phyloP scores from a whole-genome alignment of 805 yeast genomes.

The Candida sphagnicola region DNA sequence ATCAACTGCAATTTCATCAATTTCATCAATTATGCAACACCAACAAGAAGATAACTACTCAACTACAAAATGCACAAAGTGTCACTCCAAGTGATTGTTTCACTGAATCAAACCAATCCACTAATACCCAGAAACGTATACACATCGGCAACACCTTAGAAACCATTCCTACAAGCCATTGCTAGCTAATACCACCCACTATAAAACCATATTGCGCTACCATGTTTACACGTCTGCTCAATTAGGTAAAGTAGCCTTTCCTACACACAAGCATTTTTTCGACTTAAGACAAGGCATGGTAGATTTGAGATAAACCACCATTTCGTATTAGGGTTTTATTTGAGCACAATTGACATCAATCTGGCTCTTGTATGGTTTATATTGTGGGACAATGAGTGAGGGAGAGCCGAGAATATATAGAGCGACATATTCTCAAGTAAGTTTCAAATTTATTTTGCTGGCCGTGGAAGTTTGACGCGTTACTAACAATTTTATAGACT shows the following conservation, averaged over 20 bases:
- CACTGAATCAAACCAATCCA: too few relatives aligned
- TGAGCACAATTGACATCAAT: not conserved
- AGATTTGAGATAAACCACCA: not conserved
- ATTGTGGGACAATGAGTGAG: slow-evolving; percentile 18
- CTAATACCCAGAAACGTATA: too few relatives aligned
- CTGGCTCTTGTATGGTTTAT: slow-evolving; percentile 3
- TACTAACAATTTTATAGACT: slow-evolving; percentile 21
- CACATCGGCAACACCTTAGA: too few relatives aligned
- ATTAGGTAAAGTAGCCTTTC: not conserved
- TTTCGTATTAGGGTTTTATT: not conserved
- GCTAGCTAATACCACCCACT: too few relatives aligned
- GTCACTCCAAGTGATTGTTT: too few relatives aligned
- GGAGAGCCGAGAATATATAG: slow-evolving; percentile 38
- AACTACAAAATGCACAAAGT: too few relatives aligned
- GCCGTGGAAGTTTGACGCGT: slow-evolving; percentile 4
- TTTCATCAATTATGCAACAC: too few relatives aligned
- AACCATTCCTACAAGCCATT: too few relatives aligned
- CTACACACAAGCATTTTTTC: not conserved
- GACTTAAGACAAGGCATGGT: not conserved
- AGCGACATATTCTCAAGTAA: slow-evolving; percentile 44
- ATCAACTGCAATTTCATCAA: too few relatives aligned
- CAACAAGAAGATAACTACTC: too few relatives aligned
- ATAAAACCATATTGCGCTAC: not conserved
- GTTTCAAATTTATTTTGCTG: slow-evolving; percentile 15
- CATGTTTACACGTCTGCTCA: slow-evolving; percentile 1